These are phyloP conservation scores for Solanum habrochaites DNA, from an alignment of 257 asterid genomes.

Conservation along the genomic window DNA sequence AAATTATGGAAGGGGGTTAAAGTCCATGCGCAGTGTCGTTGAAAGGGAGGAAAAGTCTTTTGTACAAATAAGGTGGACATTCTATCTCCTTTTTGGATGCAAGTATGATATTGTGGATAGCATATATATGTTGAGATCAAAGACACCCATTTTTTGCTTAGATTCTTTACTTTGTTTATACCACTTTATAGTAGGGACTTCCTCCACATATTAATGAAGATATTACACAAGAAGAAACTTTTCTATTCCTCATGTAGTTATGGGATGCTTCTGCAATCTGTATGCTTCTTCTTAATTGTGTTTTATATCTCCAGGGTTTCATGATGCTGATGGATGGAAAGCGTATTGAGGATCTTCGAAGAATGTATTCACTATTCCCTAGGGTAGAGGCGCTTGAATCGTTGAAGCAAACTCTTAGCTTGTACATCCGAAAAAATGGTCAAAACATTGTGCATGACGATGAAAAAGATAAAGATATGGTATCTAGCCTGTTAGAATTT, in stretches of 20 bases:
- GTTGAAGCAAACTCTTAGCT: conserved; percentile 67
- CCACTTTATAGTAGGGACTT: background rate
- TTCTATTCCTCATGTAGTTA: background rate
- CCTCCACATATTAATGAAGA: background rate
- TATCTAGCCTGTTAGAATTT: conserved; percentile 70
- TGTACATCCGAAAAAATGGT: conserved; percentile 78
- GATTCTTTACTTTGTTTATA: background rate
- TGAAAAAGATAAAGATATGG: conserved; percentile 99
- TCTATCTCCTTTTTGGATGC: background rate
- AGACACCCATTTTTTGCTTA: background rate
- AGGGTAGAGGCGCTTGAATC: conserved; percentile 83
- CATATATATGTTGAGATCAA: background rate
- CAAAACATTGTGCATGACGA: conserved; percentile 83
- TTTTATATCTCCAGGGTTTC: conserved; percentile 53
- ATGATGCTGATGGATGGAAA: conserved; percentile 74
- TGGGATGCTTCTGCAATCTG: background rate
- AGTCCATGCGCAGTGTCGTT: too few species aligned
- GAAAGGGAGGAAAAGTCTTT: background rate
- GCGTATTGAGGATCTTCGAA: conserved; percentile 81
- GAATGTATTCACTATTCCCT: conserved; percentile 63
- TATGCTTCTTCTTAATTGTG: background rate
- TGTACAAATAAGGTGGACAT: background rate
- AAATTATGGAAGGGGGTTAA: too few species aligned
- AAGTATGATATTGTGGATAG: background rate
- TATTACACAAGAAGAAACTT: background rate